Percentiles rank a stretch among this genome's conserved stretches.
phyloP scores from a whole-genome alignment of 768 basidiomycete genomes.

The Lactarius indigo region DNA sequence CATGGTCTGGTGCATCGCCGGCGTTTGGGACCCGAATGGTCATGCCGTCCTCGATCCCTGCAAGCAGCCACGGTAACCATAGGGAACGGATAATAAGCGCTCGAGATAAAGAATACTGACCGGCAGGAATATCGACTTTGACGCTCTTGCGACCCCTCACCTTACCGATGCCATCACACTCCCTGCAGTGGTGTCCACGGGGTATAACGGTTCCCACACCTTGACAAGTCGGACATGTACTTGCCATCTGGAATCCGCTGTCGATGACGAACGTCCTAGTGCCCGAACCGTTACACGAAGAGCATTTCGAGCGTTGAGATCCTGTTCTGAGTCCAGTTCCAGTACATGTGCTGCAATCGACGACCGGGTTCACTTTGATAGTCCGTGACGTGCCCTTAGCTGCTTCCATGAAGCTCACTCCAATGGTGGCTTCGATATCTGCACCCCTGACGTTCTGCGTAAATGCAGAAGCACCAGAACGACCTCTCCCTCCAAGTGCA shows the following conservation, averaged over 20 bases:
- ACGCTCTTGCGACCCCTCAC: constrained; percentile 76
- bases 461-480: constrained; percentile 43
- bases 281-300: constrained; percentile 81
- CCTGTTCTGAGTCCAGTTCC: constrained; percentile 87
- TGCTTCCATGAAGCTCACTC: constrained; percentile 88
- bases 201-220: constrained; percentile 82
- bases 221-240: constrained; percentile 77
- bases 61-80: constrained; percentile 13
- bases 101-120: constrained; percentile 42
- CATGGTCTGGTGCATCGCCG: constrained; percentile 81
- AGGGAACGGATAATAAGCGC: neutral
- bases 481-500: constrained; percentile 48
- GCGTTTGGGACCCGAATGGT: constrained; percentile 72
- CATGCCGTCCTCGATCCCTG: constrained; percentile 96
- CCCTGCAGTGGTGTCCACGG: constrained; percentile 68
- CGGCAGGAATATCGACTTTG: constrained; percentile 81
- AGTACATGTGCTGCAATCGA: constrained; percentile 78
- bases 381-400: constrained; percentile 82
- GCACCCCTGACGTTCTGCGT: constrained; percentile 55
- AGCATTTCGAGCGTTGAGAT: constrained; percentile 75
- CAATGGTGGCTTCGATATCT: constrained; percentile 76
- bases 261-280: constrained; percentile 86
- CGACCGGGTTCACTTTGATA: constrained; percentile 74
- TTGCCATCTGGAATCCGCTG: constrained; percentile 95
- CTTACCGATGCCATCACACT: constrained; percentile 85